These are phyloP conservation scores for Cercospora zeae-maydis DNA, from an alignment of 2,329 filamentous ascomycete genomes.

Conservation along the genomic window DNA sequence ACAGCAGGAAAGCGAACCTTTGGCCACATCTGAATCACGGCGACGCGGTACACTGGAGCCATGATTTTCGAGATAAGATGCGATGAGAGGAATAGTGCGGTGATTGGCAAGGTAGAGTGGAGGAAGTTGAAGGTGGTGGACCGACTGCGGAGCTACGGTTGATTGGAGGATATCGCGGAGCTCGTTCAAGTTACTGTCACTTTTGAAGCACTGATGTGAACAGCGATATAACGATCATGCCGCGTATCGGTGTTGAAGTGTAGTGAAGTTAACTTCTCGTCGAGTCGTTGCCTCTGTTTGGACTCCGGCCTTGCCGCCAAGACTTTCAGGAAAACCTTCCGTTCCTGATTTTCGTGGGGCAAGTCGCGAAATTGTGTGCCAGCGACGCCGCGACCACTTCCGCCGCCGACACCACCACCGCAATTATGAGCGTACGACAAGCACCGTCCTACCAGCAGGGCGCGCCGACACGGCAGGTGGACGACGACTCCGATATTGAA, in stretches of 20 bases:
- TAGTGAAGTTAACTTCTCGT: neutral
- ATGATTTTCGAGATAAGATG: constrained; percentile 30
- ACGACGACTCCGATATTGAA: constrained; percentile 78
- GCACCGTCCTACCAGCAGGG: constrained; percentile 42
- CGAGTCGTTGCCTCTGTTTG: neutral
- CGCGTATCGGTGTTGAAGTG: neutral
- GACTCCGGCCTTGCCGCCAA: neutral
- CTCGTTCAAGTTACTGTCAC: neutral
- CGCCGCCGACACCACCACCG: constrained; percentile 8
- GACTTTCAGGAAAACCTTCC: neutral
- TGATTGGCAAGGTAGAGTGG: neutral
- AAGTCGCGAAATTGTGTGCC: constrained; percentile 15
- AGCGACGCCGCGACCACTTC: constrained; percentile 1
- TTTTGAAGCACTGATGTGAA: neutral
- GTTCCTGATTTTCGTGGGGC: constrained; percentile 8
- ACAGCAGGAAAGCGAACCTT: constrained; percentile 38
- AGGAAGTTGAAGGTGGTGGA: neutral
- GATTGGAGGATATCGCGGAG: neutral
- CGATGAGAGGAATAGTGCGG: neutral
- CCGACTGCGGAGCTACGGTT: neutral
- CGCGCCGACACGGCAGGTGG: constrained; percentile 34
- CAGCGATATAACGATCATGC: neutral
- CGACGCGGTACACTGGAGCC: constrained; percentile 47
- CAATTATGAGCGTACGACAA: constrained; percentile 40
- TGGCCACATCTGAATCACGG: constrained; percentile 50